A percentile compares a stretch with the other conserved stretches of the same genome.
Evolutionary conservation across 805 yeast genomes (phyloP).

Genomic region (Metschnikowia matae): DNA sequence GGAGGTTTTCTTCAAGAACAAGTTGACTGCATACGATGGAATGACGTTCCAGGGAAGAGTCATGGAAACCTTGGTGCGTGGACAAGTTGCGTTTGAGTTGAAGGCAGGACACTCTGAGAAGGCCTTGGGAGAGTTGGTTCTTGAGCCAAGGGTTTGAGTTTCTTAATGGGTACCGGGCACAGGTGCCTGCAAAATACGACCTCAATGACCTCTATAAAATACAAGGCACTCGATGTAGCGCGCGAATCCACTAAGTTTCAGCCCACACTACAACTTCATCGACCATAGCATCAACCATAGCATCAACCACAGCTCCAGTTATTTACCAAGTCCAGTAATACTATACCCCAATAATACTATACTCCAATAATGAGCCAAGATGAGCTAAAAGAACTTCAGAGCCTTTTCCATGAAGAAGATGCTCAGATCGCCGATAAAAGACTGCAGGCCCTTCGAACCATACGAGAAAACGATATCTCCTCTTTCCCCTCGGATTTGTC

Average conservation of each 20-base stretch:
- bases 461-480: conserved; percentile 15
- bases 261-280: not conserved
- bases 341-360: not conserved
- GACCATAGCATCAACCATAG: too few species aligned
- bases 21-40: conserved; percentile 84
- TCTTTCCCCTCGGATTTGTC: conserved; percentile 34
- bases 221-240: not conserved
- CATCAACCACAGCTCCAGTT: not conserved
- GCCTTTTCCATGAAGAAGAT: conserved; percentile 12
- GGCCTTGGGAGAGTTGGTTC: conserved; percentile 56
- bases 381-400: conserved; percentile 13
- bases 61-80: conserved; percentile 75
- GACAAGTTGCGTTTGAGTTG: conserved; percentile 58
- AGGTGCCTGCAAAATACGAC: not conserved
- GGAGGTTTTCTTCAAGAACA: conserved; percentile 72
- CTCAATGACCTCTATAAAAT: not conserved
- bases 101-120: conserved; percentile 51
- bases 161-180: not conserved
- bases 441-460: conserved; percentile 12
- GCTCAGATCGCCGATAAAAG: conserved; percentile 14
- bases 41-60: conserved; percentile 66
- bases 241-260: not conserved
- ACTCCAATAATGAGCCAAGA: not conserved
- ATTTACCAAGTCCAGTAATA: not conserved
- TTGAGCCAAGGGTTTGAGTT: conserved; percentile 49